phyloP scores from a whole-genome alignment of 176 grass and related monocot species.

The sorghum (Sorghum bicolor) region DNA sequence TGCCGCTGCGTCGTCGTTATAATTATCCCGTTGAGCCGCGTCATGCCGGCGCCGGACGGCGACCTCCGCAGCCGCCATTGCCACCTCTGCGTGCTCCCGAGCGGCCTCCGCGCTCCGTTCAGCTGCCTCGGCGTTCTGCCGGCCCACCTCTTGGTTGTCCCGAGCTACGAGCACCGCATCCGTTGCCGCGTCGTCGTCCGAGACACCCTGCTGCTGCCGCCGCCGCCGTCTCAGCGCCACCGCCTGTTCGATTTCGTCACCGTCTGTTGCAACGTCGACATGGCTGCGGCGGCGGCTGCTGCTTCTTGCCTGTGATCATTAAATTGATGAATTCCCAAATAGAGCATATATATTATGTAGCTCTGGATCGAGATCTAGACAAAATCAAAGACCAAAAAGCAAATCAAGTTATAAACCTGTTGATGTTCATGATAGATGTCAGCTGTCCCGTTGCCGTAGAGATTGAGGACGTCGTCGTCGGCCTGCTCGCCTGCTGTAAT shows the following conservation, averaged over 20 bases:
- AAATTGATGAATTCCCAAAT: too few relatives aligned
- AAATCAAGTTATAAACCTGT: too few relatives aligned
- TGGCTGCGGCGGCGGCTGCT: not conserved
- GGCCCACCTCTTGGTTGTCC: not conserved
- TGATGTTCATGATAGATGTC: too few relatives aligned
- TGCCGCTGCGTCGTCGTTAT: too few relatives aligned
- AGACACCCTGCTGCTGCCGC: not conserved
- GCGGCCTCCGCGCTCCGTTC: not conserved
- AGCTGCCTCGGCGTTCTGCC: not conserved
- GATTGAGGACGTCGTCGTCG: not conserved
- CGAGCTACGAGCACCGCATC: not conserved
- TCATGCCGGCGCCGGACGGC: too few relatives aligned
- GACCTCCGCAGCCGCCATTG: not conserved
- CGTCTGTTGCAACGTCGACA: not conserved
- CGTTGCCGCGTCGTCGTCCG: not conserved
- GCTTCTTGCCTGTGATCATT: not conserved
- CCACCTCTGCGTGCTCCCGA: not conserved
- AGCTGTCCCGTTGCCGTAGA: not conserved
- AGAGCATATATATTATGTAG: too few relatives aligned
- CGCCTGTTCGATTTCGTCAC: not conserved
- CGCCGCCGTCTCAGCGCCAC: not conserved
- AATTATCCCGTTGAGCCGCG: too few relatives aligned
- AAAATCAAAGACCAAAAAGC: too few relatives aligned
- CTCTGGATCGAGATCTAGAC: too few relatives aligned
- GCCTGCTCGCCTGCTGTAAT: not conserved